Base-by-base conservation (phyloP, 192 early-diverging fungal genomes). In the Podochytrium sp. region DNA sequence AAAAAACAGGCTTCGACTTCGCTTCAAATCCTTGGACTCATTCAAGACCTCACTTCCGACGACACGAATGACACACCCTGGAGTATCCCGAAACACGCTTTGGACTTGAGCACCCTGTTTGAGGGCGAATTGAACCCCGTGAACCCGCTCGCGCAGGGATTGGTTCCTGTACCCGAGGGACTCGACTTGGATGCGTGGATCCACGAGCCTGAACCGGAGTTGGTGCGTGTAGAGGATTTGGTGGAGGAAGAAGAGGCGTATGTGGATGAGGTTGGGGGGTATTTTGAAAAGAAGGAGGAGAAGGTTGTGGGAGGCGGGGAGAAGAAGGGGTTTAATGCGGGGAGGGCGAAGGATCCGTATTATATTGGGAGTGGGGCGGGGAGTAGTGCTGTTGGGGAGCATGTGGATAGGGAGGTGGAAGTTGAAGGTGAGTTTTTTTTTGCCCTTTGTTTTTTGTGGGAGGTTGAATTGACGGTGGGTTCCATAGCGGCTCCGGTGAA, bases 101-200 rank as follows among this genome's bases (percentile, higher is more conserved):
- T 55, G 16, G 49, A 66, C 32, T 42, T 74, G 29, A 12, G 30
- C 16, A 39, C 37, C 14, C 70, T 79, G 35, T 96, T 92, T 65
- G 84, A 78, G 7, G 93, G 91, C 57, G 96, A 95, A 47, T 83
- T 98, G 18, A 96, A 95, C 59, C 95, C 95, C 1, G 94, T 98
- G 0, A 93, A 93, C 16, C 85, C 90, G 2, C 92, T 92, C 42
- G 96, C 96, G 0, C 96, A 98, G 79, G 86, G 85, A 66, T 92
- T 93, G 74, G 95, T 98, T 0, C 92, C 94, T 20, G 78, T 97
- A 2, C 95, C 95, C 6, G 91, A 93, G 5, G 93, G 90, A 7
- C 75, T 98, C 43, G 92, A 96, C 76, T 78, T 97, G 30, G 94
- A 96, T 61, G 71, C 86, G 6, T 91, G 88, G 90, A 94, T 95